Base-by-base conservation (phyloP, 768 basidiomycete species). In the Auriscalpium vulgare region DNA sequence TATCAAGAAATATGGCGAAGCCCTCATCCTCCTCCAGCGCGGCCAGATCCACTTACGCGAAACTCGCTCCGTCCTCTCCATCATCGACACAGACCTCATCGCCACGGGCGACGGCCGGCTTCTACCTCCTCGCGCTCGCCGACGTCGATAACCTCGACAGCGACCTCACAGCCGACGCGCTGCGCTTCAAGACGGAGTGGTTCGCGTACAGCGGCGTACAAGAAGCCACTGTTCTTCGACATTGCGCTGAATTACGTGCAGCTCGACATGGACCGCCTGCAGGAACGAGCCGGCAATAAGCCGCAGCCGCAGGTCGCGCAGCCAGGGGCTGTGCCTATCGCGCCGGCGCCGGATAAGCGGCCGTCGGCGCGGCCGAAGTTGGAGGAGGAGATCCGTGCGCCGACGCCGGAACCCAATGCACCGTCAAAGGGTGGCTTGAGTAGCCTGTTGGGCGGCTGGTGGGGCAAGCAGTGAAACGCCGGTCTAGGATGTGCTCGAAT, bases 221-320 rank as follows among this genome's bases (percentile, higher is more conserved):
- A 86, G 73, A 95, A 95, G 66, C 91, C 91, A 16, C 65, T 92
- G 43, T 97, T 97, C 75, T 97, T 95, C 71, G 91, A 97, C 67
- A 88, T 92, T 58, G 94, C 92, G 16, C 82, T 94, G 64, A 97
- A 95, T 70, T 97, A 95, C 66, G 85, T 91, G 54, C 83, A 88
- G 60, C 70, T 93, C 57, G 89, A 94, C 64, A 86, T 94, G 83
- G 87, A 90, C 47, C 73, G 80, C 51, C 69, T 97, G 56, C 72
- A 83, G 63, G 79, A 78, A 56, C 75, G 87, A 14, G 88, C 86
- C 3, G 92, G 92, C 1, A 85, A 83, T 71, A 67, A 75, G 47
- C 54, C 71, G 2, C 60, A 62, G 8, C 56, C 67, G 10, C 62
- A 66, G 46, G 50, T 65, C 40, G 62, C 64, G n/a, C 57, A 60